Conservation (phyloP, 1,284 basidiomycete species). For the Ganoderma lucidum region DNA sequence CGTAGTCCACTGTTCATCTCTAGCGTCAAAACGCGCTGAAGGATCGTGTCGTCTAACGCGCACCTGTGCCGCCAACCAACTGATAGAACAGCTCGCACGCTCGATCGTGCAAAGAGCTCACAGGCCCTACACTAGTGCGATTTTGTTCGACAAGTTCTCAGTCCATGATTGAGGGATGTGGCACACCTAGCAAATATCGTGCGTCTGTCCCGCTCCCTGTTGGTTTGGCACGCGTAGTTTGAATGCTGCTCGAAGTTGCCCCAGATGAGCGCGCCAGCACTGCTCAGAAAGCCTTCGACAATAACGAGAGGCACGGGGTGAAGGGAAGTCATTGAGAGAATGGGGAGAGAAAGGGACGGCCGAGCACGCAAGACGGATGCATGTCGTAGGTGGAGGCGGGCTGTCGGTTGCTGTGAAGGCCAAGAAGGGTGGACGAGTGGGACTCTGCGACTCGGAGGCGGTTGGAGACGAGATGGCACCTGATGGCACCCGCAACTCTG, state of each 20-base stretch:
- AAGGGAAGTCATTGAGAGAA: constrained; percentile 13
- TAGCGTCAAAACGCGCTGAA: neutral
- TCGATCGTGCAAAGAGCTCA: constrained; percentile 64
- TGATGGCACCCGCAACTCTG: neutral
- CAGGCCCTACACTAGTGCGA: constrained; percentile 53
- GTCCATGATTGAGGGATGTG: neutral
- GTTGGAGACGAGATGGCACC: too few species aligned
- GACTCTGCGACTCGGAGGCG: too few species aligned
- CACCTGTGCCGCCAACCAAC: constrained; percentile 56
- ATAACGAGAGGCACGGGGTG: constrained; percentile 54
- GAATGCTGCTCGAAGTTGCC: constrained; percentile 50
- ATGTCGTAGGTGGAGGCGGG: neutral
- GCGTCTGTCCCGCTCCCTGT: constrained; percentile 27
- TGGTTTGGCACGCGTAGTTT: constrained; percentile 35
- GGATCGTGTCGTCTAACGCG: neutral
- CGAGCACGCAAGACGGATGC: neutral
- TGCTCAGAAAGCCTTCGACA: constrained; percentile 63
- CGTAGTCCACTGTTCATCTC: constrained; percentile 49
- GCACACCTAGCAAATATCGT: constrained; percentile 48
- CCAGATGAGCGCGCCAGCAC: constrained; percentile 52
- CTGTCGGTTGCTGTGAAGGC: neutral
- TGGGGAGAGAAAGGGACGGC: neutral
- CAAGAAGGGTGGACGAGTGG: neutral
- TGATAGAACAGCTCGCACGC: constrained; percentile 66
- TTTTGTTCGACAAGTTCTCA: neutral